These are phyloP conservation scores for Pleurotus djamor DNA, from an alignment of 768 basidiomycete genomes.

Conservation along the genomic window DNA sequence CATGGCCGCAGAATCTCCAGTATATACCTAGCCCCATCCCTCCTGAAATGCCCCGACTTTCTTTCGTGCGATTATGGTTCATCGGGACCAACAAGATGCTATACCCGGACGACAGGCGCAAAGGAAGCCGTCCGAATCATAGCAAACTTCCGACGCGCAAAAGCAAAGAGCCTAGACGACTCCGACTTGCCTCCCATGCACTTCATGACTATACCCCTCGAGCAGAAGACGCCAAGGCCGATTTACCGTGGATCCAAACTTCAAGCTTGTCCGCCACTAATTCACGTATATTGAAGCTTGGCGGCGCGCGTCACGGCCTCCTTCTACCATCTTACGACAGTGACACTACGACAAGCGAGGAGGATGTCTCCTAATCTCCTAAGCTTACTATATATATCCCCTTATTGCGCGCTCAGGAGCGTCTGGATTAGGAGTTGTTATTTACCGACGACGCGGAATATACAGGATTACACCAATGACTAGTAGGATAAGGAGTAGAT, in stretches of 20 bases:
- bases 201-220: not conserved
- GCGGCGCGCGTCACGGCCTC: not conserved
- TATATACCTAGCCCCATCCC: constrained; percentile 2
- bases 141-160: not conserved
- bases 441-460: not conserved
- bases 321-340: constrained; percentile 4
- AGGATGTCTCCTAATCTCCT: not conserved
- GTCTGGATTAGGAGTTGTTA: not conserved
- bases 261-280: not conserved
- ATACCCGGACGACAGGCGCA: not conserved
- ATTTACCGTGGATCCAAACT: not conserved
- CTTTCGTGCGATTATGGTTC: not conserved
- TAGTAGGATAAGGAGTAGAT: too few relatives aligned
- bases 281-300: not conserved
- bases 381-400: not conserved
- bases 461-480: not conserved
- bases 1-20: not conserved
- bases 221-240: not conserved
- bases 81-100: not conserved
- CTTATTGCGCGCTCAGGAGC: too few relatives aligned
- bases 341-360: not conserved
- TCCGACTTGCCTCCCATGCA: not conserved
- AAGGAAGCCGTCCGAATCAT: not conserved
- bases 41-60: not conserved
- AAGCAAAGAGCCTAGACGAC: not conserved